A percentile compares a stretch with the other conserved stretches of the same genome.
These are phyloP conservation scores for Rhamnella rubrinervis DNA, from an alignment of 331 rosid genomes.

Conservation along the genomic window DNA sequence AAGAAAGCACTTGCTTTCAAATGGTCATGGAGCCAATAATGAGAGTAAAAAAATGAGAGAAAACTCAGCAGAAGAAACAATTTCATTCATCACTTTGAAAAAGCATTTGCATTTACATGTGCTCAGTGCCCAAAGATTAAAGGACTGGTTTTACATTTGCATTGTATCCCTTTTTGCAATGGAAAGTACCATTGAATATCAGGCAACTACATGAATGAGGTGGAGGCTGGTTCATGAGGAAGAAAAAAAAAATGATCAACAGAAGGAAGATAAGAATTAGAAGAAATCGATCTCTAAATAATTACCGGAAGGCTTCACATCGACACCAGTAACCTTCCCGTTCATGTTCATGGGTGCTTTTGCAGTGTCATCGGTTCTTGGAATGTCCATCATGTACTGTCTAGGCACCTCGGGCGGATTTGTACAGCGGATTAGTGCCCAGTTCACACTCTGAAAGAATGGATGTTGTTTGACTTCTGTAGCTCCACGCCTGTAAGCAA, in stretches of 20 bases:
- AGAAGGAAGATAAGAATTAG: slow-evolving; percentile 34
- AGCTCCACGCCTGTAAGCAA: slow-evolving; percentile 91
- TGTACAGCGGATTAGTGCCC: slow-evolving; percentile 96
- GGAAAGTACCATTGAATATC: slow-evolving; percentile 39
- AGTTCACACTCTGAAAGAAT: slow-evolving; percentile 83
- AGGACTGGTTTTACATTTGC: slow-evolving; percentile 39
- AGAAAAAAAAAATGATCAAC: slow-evolving; percentile 11
- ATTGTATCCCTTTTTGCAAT: slow-evolving; percentile 45
- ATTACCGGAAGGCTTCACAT: slow-evolving; percentile 83
- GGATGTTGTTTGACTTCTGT: slow-evolving; percentile 93
- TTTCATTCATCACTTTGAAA: slow-evolving; percentile 34
- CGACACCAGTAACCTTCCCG: slow-evolving; percentile 60
- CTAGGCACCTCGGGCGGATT: slow-evolving; percentile 84
- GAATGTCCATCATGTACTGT: slow-evolving; percentile 40
- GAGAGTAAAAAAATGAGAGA: no score
- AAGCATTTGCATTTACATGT: slow-evolving; percentile 28
- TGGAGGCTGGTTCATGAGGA: slow-evolving; percentile 28
- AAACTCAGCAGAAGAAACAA: slow-evolving; percentile 23
- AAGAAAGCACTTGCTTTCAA: no score
- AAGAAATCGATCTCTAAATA: slow-evolving; percentile 97
- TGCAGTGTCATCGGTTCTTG: slow-evolving; percentile 13
- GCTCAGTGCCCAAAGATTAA: slow-evolving; percentile 25
- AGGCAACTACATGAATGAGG: slow-evolving; percentile 35
- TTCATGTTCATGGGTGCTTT: slow-evolving; percentile 33
- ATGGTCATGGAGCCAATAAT: no score